A percentile compares a stretch with the other conserved stretches of the same genome.
Evolutionary conservation across 352 stramenopile genomes (phyloP).

Genomic region (Chrysophaeum taylorii): DNA sequence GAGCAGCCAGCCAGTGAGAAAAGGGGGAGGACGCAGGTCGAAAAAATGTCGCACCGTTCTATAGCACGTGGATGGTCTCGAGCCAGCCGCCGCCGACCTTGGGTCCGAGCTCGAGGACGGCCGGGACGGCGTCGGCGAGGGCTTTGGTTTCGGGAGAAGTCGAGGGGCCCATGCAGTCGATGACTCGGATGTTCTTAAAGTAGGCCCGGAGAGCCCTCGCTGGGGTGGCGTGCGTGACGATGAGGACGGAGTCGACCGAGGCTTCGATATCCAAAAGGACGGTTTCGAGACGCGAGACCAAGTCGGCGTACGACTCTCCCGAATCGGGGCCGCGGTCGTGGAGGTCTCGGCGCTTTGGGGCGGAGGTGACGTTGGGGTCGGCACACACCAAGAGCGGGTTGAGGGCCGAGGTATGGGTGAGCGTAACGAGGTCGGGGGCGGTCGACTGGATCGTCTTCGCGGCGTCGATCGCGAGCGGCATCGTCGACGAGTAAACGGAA

Average conservation of each 20-base stretch:
- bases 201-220: slow-evolving; percentile 53
- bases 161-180: slow-evolving; percentile 32
- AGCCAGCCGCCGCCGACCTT: neutral
- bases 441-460: neutral
- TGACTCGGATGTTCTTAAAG: slow-evolving; percentile 42
- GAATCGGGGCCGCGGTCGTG: slow-evolving; percentile 20
- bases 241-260: slow-evolving; percentile 44
- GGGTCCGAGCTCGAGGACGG: neutral
- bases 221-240: slow-evolving; percentile 53
- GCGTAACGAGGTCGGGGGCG: slow-evolving; percentile 14
- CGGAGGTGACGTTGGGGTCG: neutral
- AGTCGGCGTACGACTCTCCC: slow-evolving; percentile 52
- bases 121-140: neutral
- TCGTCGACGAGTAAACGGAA: neutral
- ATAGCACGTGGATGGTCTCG: slow-evolving; percentile 6
- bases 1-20: too few species aligned
- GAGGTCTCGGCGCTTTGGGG: too few species aligned
- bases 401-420: neutral
- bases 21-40: too few species aligned
- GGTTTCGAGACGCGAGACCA: slow-evolving; percentile 44
- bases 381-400: slow-evolving; percentile 15
- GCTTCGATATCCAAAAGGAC: slow-evolving; percentile 54
- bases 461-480: neutral
- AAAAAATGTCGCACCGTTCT: too few species aligned
- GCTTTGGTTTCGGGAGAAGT: neutral